phyloP scores from a whole-genome alignment of 116 monocot genomes.

The Trichopus zeylanicus region DNA sequence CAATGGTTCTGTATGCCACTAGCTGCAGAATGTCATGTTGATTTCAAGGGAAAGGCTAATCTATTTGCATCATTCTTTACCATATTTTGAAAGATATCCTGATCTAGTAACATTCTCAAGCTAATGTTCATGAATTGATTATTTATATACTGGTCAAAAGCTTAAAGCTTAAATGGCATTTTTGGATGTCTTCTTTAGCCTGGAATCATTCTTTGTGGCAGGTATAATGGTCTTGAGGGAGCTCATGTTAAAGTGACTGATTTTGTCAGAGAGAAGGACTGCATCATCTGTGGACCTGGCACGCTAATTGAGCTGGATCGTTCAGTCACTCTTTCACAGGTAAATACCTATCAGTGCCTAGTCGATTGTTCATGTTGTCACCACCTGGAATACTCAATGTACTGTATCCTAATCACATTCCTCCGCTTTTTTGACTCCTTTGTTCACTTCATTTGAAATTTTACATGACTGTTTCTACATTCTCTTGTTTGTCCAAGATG shows the following conservation, averaged over 20 bases:
- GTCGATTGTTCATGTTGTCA: neutral
- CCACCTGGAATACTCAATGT: no score
- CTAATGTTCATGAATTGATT: neutral
- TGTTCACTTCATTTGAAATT: no score
- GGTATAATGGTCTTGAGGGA: slow-evolving; percentile 89
- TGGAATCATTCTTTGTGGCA: slow-evolving; percentile 9
- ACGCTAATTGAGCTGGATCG: slow-evolving; percentile 71
- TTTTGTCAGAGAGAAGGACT: slow-evolving; percentile 79
- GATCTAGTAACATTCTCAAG: neutral
- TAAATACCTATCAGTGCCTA: slow-evolving; percentile 10
- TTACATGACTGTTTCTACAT: no score
- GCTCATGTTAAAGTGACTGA: slow-evolving; percentile 87
- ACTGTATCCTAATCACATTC: neutral
- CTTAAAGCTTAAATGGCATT: neutral
- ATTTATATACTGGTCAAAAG: neutral
- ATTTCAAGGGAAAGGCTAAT: no score
- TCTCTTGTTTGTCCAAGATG: no score
- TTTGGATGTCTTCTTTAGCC: neutral
- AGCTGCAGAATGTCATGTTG: no score
- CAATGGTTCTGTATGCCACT: no score
- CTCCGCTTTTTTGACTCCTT: no score
- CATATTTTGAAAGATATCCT: neutral
- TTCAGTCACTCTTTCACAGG: slow-evolving; percentile 72
- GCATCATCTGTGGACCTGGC: slow-evolving; percentile 93
- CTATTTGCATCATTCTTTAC: neutral